Evolutionary conservation across 139 green algal species (phyloP).

Genomic region (Nannochloris sp.): DNA sequence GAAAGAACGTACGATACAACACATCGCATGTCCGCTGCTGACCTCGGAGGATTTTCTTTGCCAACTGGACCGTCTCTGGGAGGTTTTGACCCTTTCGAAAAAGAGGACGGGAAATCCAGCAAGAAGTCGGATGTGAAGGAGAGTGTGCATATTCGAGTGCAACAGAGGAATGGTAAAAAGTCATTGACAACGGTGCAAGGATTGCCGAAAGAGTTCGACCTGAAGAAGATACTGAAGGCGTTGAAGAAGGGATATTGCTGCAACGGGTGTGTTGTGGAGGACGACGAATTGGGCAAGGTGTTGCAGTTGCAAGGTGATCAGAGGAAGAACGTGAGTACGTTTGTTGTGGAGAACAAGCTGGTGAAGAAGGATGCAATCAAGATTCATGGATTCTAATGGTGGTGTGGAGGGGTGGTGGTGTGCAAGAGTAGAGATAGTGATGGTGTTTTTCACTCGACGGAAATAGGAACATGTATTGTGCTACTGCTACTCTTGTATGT

Average conservation of each 20-base stretch:
- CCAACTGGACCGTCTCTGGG: slow-evolving; percentile 13
- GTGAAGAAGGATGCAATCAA: slow-evolving; percentile 98
- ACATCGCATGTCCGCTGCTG: not conserved
- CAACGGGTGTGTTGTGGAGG: slow-evolving; percentile 97
- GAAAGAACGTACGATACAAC: no score
- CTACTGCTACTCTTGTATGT: no score
- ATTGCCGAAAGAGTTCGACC: slow-evolving; percentile 84
- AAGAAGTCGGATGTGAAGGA: slow-evolving; percentile 29
- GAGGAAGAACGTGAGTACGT: slow-evolving; percentile 95
- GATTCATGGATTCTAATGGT: slow-evolving; percentile 92
- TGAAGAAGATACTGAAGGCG: slow-evolving; percentile 98
- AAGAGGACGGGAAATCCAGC: slow-evolving; percentile 15
- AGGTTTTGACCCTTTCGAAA: slow-evolving; percentile 42
- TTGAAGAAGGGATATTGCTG: slow-evolving; percentile 99
- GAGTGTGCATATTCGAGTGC: slow-evolving; percentile 91
- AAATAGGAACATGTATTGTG: no score
- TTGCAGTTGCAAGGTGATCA: slow-evolving; percentile 99
- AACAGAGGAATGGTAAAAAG: slow-evolving; percentile 98
- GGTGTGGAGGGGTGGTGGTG: not conserved
- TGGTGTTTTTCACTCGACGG: not conserved
- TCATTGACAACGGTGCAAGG: slow-evolving; percentile 93
- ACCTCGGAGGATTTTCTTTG: not conserved
- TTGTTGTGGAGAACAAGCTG: slow-evolving; percentile 81
- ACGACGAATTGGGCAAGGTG: slow-evolving; percentile 83
- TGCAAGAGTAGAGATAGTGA: not conserved